Base-by-base conservation (phyloP, 768 basidiomycete genomes). In the Serendipita sp. region DNA sequence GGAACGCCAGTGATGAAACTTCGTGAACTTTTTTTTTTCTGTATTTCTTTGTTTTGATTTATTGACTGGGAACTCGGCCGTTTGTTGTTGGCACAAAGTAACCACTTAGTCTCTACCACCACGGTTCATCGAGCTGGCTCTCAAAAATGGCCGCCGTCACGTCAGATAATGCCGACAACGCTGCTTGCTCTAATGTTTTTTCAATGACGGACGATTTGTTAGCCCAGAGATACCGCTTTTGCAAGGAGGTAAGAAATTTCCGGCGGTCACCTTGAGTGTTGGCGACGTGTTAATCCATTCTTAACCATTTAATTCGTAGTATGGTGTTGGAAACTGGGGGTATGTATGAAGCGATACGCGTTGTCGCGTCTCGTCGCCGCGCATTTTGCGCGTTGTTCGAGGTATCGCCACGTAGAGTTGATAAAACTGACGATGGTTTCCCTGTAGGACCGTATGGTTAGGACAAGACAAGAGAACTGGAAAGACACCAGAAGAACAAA, bases 291-390 rank as follows among this genome's bases (percentile, higher is more conserved):
- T 51, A 3, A 13, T 34, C 63, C 64, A 60, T 41, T 30, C 13
- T 34, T 48, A 38, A 15, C 23, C 23, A 23, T 23, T 23, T 23
- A 34, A 54, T 28, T 35, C 38, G 15, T 66, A 91, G 88, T 87
- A 91, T 76, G 91, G 91, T 36, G 90, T 82, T 71, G 91, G 91
- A 47, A 93, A 92, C 76, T 95, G 91, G 91, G 91, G 91, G 44
- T 87, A 85, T 72, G 90, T 32, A 16, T 28, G 92, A 67, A 91
- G 88, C 23, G 23, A 89, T 52, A 34, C 51, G 48, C 28, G 15
- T 11, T 35, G 34, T 38, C 60, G 34, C 13, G 38, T 11, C 23
- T 28, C 15, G 32, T 56, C 41, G 35, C 44, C 63, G n/a, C 23
- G 36, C 38, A 36, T 56, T 38, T 52, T 46, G 34, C n/a, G n/a